These are phyloP conservation scores for Saksenaea oblongispora DNA, from an alignment of 371 early-diverging fungal genomes.

Conservation along the genomic window DNA sequence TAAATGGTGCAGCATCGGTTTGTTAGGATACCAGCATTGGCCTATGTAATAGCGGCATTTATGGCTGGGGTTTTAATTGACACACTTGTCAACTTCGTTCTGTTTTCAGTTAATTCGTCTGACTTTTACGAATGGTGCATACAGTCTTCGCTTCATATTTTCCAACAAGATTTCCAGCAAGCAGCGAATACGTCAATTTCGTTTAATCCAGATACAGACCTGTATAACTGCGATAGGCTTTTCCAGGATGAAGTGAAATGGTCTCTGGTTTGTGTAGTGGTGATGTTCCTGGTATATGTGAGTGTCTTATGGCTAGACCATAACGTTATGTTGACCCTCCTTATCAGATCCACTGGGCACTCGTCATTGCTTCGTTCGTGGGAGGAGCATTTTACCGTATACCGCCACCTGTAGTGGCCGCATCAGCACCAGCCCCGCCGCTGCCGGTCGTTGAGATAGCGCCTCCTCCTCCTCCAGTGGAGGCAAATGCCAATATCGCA, in stretches of 20 bases:
- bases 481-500: not conserved
- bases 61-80: slow-evolving; percentile 14
- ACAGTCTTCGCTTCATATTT: not conserved
- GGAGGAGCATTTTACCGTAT: slow-evolving; percentile 18
- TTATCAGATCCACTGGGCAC: slow-evolving; percentile 23
- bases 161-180: not conserved
- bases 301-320: not conserved
- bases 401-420: slow-evolving; percentile 10
- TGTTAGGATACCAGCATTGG: slow-evolving; percentile 12
- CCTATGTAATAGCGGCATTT: slow-evolving; percentile 11
- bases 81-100: slow-evolving; percentile 22
- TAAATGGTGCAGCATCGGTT: slow-evolving; percentile 9
- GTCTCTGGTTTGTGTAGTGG: slow-evolving; percentile 30
- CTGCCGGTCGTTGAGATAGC: not conserved
- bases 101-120: slow-evolving; percentile 13
- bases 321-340: not conserved
- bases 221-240: slow-evolving; percentile 45
- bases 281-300: slow-evolving; percentile 48
- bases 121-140: slow-evolving; percentile 17
- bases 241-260: slow-evolving; percentile 48
- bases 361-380: slow-evolving; percentile 21
- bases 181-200: not conserved
- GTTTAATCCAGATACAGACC: slow-evolving; percentile 13
- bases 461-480: not conserved
- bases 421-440: not conserved